Base-by-base conservation (phyloP, 306 rosid genomes). In the Lathyrus aphaca region DNA sequence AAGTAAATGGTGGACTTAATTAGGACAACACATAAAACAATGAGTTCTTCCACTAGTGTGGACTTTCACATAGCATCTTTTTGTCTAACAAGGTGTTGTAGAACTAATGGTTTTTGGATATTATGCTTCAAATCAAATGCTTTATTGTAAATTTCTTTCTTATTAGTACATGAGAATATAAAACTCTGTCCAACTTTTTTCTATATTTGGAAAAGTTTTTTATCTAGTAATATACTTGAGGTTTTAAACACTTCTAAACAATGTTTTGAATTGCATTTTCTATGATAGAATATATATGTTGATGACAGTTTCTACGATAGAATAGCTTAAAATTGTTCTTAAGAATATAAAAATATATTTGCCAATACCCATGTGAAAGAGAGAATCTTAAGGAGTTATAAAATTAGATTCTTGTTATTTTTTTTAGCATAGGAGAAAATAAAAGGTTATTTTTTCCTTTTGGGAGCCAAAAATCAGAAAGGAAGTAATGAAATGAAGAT, bases 51-150 rank as follows among this genome's bases (percentile, higher is more conserved):
- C 18, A 73, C 60, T 66, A 69, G 10, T 39, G 15, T 35, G 29
- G 29, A 29, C 3, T 75, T 79, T 77, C 37, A 42, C 25, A 60
- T 18, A 32, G 37, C 27, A 73, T 73, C 80, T 68, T 66, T 55
- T 69, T 68, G 75, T 72, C 73, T 23, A 23, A 23, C 25, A 23
- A 23, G 23, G 9, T 27, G 23, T 15, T 19, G 57, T 27, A 44
- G 38, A 59, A 46, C 73, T 16, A 68, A 38, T 63, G 74, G 70
- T 71, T 69, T 57, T 42, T 51, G 25, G 38, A 71, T 68, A 66
- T 73, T 43, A 23, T 40, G 83, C 14, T 65, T 68, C 66, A 74
- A 65, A 51, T 71, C 62, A 66, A 59, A 67, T 37, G 76, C 73
- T 73, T 73, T 64, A 43, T 79, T 69, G 68, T 46, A 68, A 38